Evolutionary conservation across 1,284 basidiomycete species (phyloP), one percentile per base, ranked within the genome.

Genomic region (Filobasidium uniguttulatum): DNA sequence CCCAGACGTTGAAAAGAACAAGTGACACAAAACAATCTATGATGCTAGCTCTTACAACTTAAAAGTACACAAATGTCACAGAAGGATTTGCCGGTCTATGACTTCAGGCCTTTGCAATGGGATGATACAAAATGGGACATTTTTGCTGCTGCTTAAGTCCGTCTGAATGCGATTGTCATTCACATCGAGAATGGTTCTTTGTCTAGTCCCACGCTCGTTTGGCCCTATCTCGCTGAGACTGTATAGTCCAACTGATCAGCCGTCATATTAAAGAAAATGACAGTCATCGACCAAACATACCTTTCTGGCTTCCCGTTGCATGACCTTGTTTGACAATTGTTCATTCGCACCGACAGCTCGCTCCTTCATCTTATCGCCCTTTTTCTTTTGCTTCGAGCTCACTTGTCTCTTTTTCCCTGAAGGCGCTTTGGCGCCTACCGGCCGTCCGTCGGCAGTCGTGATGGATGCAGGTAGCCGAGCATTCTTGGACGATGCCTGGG

Each of bases 351-450:
- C 52, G 19, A 46, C 20, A 35, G 52, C 52, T 44, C 34, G 40
- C 44, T 53, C 48, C 52, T 29, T 40, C 44, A 43, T 20, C 52
- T 48, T 53, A 14, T 49, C 52, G 17, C 15, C 30, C 36, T 48
- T 26, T 23, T 36, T 34, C 44, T 36, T 50, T 26, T 40, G 44
- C 48, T 53, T 44, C 19, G 22, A 26, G n/a, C 45, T 52, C 20
- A 31, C 34, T 37, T 48, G 44, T 37, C 37, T 33, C 44, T 25
- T 28, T 12, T 37, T 44, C 5, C 20, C 20, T 12, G 26, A 17
- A 22, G 25, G 29, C 10, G 46, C 1, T 2, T n/a, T 22, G 3
- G 29, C 46, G 15, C 29, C 12, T 12, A 23, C 33, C 3, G 26
- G 29, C n/a, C n/a, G n/a, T n/a, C n/a, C n/a, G n/a, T n/a, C n/a